Base-by-base conservation (phyloP, 1,284 basidiomycete species). In the Moesziomyces parantarcticus region DNA sequence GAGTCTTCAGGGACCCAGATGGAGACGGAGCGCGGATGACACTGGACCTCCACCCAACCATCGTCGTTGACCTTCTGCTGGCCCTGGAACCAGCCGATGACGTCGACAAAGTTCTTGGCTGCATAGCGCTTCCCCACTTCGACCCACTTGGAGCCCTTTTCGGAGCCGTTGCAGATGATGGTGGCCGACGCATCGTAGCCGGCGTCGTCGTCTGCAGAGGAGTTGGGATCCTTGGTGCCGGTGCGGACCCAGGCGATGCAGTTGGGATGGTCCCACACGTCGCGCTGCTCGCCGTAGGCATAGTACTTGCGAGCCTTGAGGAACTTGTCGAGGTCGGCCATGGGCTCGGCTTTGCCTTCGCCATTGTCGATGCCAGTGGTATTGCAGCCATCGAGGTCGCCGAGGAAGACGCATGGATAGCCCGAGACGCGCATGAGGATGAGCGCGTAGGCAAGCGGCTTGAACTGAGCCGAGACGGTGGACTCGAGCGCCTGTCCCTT, bases 371-470 rank as follows among this genome's bases (percentile, higher is more conserved):
- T 73, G 25, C 70, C 70, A 7, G 56, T 60, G 6, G 63, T 58
- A 47, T 75, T 77, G 68, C 74, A 77, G 14, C 88, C 88, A 75
- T 88, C 92, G 23, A 96, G 82, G 84, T 97, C 95, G 9, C 94
- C 94, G 69, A 93, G 93, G 85, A 97, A 97, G 32, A 97, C 89
- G 79, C 93, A 94, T 88, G 95, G 95, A 84, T 94, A 90, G n/a
- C 95, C 95, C 58, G 89, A 87, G 21, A 87, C 86, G 64, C 93
- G 89, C 42, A 97, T 87, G 39, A 97, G 87, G 81, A 96, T 95
- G 51, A 97, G 84, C 1, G 93, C 89, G 84, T 97, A 97, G 5
- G 88, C 88, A 6, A 89, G 82, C 0, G 88, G 88, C 75, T 88
- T 88, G 85, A 89, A 89, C 50, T 83, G 80, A 0, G 87, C 81